phyloP scores from a whole-genome alignment of 2,329 filamentous ascomycete species.

The Aspergillus sp. region DNA sequence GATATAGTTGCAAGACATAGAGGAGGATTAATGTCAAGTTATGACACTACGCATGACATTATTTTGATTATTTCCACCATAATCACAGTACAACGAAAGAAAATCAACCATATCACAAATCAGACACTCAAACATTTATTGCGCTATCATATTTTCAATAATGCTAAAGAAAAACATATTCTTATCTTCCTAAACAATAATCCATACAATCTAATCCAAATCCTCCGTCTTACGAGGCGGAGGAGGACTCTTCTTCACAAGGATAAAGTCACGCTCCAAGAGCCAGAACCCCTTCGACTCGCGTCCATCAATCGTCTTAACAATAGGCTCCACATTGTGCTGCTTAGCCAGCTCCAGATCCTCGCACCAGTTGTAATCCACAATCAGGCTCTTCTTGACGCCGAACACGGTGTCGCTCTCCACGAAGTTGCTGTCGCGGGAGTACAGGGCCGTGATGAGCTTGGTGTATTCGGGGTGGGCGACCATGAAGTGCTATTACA shows the following conservation, averaged over 20 bases:
- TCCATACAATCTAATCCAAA: neutral
- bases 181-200: neutral
- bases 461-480: conserved; percentile 10
- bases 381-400: conserved; percentile 33
- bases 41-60: too few species aligned
- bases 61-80: too few species aligned
- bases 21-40: too few species aligned
- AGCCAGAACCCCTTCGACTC: conserved; percentile 9
- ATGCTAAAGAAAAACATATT: neutral
- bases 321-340: conserved; percentile 18
- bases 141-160: neutral
- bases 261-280: conserved; percentile 6
- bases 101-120: neutral
- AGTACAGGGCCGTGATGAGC: conserved; percentile 27
- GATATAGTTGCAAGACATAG: too few species aligned
- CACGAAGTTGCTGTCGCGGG: conserved; percentile 32
- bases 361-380: conserved; percentile 27
- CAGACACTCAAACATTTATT: neutral
- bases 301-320: neutral
- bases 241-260: conserved; percentile 7
- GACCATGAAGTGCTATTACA: neutral
- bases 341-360: conserved; percentile 27
- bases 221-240: conserved; percentile 5
- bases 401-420: conserved; percentile 35
- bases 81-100: neutral